phyloP scores from a whole-genome alignment of 106 monocot genomes.

The Ottelia alismoides region DNA sequence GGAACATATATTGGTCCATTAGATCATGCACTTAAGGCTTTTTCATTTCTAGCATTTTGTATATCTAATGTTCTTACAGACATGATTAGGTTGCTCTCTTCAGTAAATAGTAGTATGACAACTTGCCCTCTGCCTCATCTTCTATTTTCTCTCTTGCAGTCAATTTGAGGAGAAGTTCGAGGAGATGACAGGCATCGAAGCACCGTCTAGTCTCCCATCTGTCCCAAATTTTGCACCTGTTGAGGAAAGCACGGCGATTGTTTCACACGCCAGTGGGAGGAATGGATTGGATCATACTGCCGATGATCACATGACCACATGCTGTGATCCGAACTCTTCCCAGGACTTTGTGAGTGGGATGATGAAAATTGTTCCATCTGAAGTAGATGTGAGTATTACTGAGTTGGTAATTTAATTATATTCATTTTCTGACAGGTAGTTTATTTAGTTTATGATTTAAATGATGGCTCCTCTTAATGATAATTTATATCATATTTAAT shows the following conservation, averaged over 20 bases:
- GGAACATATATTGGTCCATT: too few species aligned
- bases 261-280: slow-evolving; percentile 14
- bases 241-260: slow-evolving; percentile 16
- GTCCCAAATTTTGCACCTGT: slow-evolving; percentile 17
- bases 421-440: too few species aligned
- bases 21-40: too few species aligned
- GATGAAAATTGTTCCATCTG: slow-evolving; percentile 75
- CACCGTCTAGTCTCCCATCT: slow-evolving; percentile 25
- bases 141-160: slow-evolving; percentile 22
- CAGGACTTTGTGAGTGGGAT: slow-evolving; percentile 59
- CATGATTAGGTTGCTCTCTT: too few species aligned
- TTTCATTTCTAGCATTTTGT: too few species aligned
- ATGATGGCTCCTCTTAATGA: too few species aligned
- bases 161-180: slow-evolving; percentile 92
- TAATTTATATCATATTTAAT: too few species aligned
- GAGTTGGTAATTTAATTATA: too few species aligned
- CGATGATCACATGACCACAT: slow-evolving; percentile 4
- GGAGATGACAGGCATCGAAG: slow-evolving; percentile 52
- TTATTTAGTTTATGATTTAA: too few species aligned
- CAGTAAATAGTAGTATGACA: too few species aligned
- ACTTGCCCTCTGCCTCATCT: too few species aligned
- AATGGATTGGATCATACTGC: slow-evolving; percentile 9
- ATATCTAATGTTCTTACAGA: too few species aligned
- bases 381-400: slow-evolving; percentile 72
- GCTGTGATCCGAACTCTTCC: slow-evolving; percentile 26